Percentiles rank a stretch among this genome's conserved stretches.
Conservation (phyloP, 192 early-diverging fungal species). For the Backusella mclennaniae region DNA sequence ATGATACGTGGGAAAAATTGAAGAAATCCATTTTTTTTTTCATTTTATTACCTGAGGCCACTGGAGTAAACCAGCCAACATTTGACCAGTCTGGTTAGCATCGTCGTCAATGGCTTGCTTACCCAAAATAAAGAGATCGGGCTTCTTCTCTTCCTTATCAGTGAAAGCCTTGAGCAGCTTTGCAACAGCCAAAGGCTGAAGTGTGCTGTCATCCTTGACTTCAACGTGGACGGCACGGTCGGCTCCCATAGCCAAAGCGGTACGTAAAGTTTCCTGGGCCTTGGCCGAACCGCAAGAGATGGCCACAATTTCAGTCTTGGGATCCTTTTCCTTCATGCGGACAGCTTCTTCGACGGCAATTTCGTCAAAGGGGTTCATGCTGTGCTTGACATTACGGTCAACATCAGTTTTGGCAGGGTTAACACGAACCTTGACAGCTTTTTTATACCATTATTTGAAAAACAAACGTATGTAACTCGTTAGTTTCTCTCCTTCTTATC, state of each 20-base stretch:
- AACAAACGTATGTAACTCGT: background rate
- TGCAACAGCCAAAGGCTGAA: constrained; percentile 90
- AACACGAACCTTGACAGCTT: constrained; percentile 95
- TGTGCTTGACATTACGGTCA: constrained; percentile 96
- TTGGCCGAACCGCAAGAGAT: constrained; percentile 89
- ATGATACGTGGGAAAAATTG: constrained; percentile 16
- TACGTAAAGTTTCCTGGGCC: constrained; percentile 88
- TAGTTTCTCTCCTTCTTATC: background rate
- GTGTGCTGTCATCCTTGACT: constrained; percentile 60
- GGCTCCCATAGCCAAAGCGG: constrained; percentile 97
- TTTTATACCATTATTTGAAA: background rate
- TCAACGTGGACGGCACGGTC: constrained; percentile 95
- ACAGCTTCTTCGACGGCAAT: constrained; percentile 98
- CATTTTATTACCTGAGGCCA: constrained; percentile 79
- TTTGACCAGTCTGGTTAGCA: constrained; percentile 95
- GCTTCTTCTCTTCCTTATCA: constrained; percentile 77
- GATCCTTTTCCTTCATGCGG: constrained; percentile 79
- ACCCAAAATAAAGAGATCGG: constrained; percentile 91
- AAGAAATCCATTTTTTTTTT: background rate
- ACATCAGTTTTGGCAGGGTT: constrained; percentile 83
- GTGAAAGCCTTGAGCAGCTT: constrained; percentile 89
- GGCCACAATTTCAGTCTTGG: constrained; percentile 78
- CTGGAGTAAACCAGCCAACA: constrained; percentile 92
- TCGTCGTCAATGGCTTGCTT: constrained; percentile 99
- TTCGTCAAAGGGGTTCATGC: constrained; percentile 99